Percentiles rank a stretch among this genome's conserved stretches.
phyloP scores from a whole-genome alignment of 108 stramenopile genomes.

The Cylindrotheca closterium region DNA sequence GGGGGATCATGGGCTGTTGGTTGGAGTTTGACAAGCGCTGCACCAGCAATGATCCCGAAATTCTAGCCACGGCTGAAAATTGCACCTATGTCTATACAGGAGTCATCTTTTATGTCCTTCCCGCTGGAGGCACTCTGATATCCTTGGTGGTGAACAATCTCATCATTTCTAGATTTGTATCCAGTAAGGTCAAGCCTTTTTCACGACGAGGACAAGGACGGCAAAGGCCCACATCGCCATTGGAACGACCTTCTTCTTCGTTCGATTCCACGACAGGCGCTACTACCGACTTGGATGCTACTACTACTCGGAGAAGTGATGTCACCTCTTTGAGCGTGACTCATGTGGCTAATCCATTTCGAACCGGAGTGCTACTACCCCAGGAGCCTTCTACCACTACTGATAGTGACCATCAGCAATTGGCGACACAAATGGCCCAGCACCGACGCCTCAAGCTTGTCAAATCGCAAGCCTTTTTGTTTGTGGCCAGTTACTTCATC shows the following conservation, averaged over 20 bases:
- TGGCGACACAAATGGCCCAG: conserved; percentile 1
- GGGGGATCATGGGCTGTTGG: conserved; percentile 13
- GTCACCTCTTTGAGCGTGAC: background rate
- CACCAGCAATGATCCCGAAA: background rate
- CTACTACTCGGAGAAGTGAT: background rate
- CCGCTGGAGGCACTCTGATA: background rate
- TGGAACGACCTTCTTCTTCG: background rate
- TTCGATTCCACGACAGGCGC: background rate
- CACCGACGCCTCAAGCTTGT: conserved; percentile 6
- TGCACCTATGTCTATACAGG: conserved; percentile 2
- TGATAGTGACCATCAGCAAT: background rate
- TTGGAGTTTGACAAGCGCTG: conserved; percentile 1
- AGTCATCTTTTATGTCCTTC: conserved; percentile 5
- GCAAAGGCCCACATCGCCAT: background rate
- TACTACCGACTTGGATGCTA: background rate
- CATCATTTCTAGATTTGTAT: conserved; percentile 3
- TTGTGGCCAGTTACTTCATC: conserved; percentile 12
- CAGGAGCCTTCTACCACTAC: background rate
- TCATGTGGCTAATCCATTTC: background rate
- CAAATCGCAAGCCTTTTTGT: conserved; percentile 12
- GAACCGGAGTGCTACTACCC: background rate
- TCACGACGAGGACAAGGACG: too few species aligned
- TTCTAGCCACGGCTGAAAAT: background rate
- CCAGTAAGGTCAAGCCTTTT: background rate
- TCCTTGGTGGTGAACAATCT: conserved; percentile 10